Evolutionary conservation across 345 rosid genomes (phyloP), one percentile per base, ranked within the genome.

Genomic region (Toxicodendron radicans): DNA sequence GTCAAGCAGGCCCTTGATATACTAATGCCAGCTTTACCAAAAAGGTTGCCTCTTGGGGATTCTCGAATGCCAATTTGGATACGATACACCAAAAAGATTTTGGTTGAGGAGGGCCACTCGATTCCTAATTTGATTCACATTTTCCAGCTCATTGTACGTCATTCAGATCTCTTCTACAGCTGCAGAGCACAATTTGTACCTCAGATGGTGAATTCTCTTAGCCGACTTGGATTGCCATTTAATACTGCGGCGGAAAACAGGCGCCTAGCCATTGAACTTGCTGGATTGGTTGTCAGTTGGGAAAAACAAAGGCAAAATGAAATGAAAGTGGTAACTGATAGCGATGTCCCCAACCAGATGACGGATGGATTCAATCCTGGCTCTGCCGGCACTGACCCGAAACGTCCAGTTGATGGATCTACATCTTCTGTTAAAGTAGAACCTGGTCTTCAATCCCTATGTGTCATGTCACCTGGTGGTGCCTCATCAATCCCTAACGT

Each of bases 51-150:
- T 80, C 90, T 80, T 77, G 98, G 95, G 64, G 98, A 95, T 83
- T 91, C 97, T 81, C 96, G 96, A 61, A 95, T 95, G 99, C 99
- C 99, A 56, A 91, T 93, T 73, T 95, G 99, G 99, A 95, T 95
- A 80, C 83, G 97, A 84, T 93, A 93, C 83, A 95, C 99, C 64
- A 95, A 95, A 85, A 95, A 95, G 74, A 93, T 95, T 60, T 83
- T 95, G 82, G 98, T 95, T 78, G 99, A 95, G 88, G 99, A 95
- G 83, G 97, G 99, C 61, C 99, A 95, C 79, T 93, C 99, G 0
- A 84, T 91, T 75, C 93, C 98, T 64, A 95, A 95, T 85, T 81
- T 95, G 87, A 93, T 95, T 84, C 99, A 95, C 84, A 95, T 95
- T 81, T 95, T 95, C 87, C 97, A 93, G 83, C 92, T 95, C 75